Conservation (phyloP, 805 yeast species). For the Candida boleticola region DNA sequence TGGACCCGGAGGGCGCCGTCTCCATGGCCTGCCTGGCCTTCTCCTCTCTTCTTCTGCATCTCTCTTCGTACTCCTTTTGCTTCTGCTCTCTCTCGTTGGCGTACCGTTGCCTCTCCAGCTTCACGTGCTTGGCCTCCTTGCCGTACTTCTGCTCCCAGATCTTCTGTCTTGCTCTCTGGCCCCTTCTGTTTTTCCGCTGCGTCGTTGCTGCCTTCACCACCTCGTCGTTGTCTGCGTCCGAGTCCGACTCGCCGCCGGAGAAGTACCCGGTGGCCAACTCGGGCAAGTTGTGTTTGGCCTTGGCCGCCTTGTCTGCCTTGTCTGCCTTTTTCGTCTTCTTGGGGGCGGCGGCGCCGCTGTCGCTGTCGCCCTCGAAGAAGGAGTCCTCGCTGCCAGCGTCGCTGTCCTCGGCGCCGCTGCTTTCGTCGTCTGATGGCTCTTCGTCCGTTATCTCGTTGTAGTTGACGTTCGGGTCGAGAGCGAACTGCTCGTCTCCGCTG, state of each 20-base stretch:
- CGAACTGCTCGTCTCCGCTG: slow-evolving; percentile 26
- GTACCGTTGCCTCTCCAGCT: slow-evolving; percentile 56
- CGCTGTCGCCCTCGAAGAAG: slow-evolving; percentile 35
- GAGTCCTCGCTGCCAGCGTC: slow-evolving; percentile 34
- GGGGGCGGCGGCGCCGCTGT: slow-evolving; percentile 14
- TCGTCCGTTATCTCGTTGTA: slow-evolving; percentile 67
- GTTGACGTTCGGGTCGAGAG: slow-evolving; percentile 36
- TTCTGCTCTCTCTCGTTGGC: slow-evolving; percentile 56
- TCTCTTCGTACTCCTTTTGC: slow-evolving; percentile 67
- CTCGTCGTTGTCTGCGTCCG: slow-evolving; percentile 43
- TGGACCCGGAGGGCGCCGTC: slow-evolving; percentile 38
- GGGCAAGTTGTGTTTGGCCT: slow-evolving; percentile 50
- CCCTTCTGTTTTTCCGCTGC: slow-evolving; percentile 83
- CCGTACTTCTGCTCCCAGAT: slow-evolving; percentile 96
- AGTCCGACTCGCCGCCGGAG: slow-evolving; percentile 80
- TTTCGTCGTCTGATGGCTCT: slow-evolving; percentile 47
- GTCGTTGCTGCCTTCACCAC: slow-evolving; percentile 52
- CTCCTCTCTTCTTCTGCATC: slow-evolving; percentile 64
- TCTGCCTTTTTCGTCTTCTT: too few species aligned
- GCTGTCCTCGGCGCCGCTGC: slow-evolving; percentile 10
- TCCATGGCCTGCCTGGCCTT: slow-evolving; percentile 37
- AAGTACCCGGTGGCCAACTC: slow-evolving; percentile 75
- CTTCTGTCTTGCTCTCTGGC: slow-evolving; percentile 95
- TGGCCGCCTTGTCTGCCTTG: slow-evolving; percentile 20
- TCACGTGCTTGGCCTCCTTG: slow-evolving; percentile 74